phyloP scores from a whole-genome alignment of 2,329 filamentous ascomycete species.

The Talaromyces sp. region DNA sequence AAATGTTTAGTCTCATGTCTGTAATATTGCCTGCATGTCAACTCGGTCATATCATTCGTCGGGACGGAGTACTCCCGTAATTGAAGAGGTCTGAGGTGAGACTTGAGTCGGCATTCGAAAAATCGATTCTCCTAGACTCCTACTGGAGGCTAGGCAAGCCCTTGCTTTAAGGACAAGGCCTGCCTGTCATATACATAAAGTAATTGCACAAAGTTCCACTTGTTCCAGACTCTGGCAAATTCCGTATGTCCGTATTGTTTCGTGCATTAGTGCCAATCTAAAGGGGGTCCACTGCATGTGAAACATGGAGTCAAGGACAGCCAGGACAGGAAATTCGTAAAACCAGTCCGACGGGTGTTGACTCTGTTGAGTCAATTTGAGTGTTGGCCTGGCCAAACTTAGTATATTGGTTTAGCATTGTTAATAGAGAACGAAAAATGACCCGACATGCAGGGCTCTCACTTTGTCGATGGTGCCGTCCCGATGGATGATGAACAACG shows the following conservation, averaged over 20 bases:
- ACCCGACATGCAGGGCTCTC: background rate
- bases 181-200: background rate
- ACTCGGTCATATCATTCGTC: background rate
- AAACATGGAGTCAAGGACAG: slow-evolving; percentile 1
- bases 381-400: background rate
- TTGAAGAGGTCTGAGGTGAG: background rate
- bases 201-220: background rate
- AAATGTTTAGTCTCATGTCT: background rate
- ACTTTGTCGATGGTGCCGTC: background rate
- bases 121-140: background rate
- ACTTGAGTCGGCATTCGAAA: background rate
- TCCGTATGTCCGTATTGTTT: background rate
- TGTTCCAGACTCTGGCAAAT: background rate
- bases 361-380: background rate
- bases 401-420: background rate
- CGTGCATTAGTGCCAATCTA: background rate
- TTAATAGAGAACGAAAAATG: background rate
- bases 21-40: background rate
- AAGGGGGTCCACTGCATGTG: background rate
- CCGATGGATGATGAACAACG: background rate
- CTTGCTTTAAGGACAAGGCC: background rate
- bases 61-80: too few relatives aligned
- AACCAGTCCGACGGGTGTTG: background rate
- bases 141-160: background rate
- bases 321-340: background rate